Evolutionary conservation across 495 filamentous ascomycete species (phyloP).

Genomic region (Trichoderma gamsii): DNA sequence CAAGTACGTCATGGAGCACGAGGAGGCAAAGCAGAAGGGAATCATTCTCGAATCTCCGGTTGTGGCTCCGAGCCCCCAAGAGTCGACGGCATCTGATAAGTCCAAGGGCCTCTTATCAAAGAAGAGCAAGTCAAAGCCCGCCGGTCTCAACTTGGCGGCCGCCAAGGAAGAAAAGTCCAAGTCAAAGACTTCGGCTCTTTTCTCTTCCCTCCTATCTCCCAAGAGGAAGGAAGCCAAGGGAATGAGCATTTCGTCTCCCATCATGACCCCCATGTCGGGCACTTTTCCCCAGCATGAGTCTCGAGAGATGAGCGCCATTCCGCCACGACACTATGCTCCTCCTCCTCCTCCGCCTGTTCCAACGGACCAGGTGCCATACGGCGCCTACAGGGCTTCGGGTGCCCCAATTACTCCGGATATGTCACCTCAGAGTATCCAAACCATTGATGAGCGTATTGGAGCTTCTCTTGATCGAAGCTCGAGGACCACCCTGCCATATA

Average conservation of each 20-base stretch:
- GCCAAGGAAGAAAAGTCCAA: slow-evolving; percentile 29
- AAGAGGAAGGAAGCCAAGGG: slow-evolving; percentile 38
- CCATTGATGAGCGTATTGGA: slow-evolving; percentile 44
- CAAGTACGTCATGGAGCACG: slow-evolving; percentile 83
- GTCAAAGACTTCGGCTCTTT: slow-evolving; percentile 45
- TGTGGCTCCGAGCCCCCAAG: slow-evolving; percentile 23
- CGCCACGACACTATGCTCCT: slow-evolving; percentile 44
- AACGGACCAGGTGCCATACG: slow-evolving; percentile 37
- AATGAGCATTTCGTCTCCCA: slow-evolving; percentile 49
- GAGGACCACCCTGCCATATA: slow-evolving; percentile 25
- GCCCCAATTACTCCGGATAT: slow-evolving; percentile 43
- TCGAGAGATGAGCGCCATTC: slow-evolving; percentile 46
- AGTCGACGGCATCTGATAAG: slow-evolving; percentile 18
- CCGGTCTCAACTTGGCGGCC: slow-evolving; percentile 40
- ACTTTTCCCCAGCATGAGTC: slow-evolving; percentile 43
- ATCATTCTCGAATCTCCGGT: slow-evolving; percentile 28
- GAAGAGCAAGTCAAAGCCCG: slow-evolving; percentile 41
- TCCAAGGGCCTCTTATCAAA: slow-evolving; percentile 14
- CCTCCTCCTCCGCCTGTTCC: slow-evolving; percentile 37
- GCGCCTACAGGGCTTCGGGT: slow-evolving; percentile 23
- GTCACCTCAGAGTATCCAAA: slow-evolving; percentile 42
- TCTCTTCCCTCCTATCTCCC: slow-evolving; percentile 49
- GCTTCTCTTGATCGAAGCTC: slow-evolving; percentile 30
- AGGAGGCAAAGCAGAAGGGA: slow-evolving; percentile 57
- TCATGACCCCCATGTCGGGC: slow-evolving; percentile 48